Conservation (phyloP, 345 rosid species). For the Sapria himalayana region DNA sequence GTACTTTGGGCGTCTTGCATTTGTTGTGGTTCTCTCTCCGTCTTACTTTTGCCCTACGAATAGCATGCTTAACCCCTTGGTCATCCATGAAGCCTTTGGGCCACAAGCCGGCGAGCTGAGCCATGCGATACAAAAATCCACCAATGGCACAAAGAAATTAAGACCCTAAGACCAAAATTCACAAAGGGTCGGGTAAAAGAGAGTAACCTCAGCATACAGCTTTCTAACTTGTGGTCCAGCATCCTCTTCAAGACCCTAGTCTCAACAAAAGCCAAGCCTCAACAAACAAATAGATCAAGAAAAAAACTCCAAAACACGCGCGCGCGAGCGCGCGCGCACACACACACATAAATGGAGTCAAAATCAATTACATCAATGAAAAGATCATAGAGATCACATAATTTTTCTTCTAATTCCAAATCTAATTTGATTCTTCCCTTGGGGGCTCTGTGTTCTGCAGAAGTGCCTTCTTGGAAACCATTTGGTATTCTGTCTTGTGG, state of each 20-base stretch:
- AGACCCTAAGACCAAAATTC: background rate
- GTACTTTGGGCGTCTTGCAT: slow-evolving; percentile 17
- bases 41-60: slow-evolving; percentile 71
- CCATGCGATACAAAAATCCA: slow-evolving; percentile 9
- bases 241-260: slow-evolving; percentile 80
- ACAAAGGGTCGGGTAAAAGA: slow-evolving; percentile 3
- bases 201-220: slow-evolving; percentile 56
- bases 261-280: slow-evolving; percentile 7
- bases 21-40: slow-evolving; percentile 22
- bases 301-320: slow-evolving; percentile 1
- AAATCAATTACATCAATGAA: slow-evolving; percentile 49
- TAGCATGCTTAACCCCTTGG: slow-evolving; percentile 72
- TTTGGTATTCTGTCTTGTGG: slow-evolving; percentile 45
- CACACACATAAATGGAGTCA: no score
- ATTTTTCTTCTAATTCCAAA: slow-evolving; percentile 47
- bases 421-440: slow-evolving; percentile 54
- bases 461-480: slow-evolving; percentile 43
- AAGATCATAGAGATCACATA: slow-evolving; percentile 89
- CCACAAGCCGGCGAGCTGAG: slow-evolving; percentile 79
- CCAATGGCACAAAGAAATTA: slow-evolving; percentile 9
- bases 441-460: slow-evolving; percentile 26
- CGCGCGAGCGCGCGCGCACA: slow-evolving; percentile 5
- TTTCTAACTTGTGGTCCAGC: slow-evolving; percentile 69
- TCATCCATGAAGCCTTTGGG: slow-evolving; percentile 76
- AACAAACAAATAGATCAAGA: slow-evolving; percentile 7